These are phyloP conservation scores for Tylopilus sp. DNA, from an alignment of 1,284 basidiomycete species.

Conservation along the genomic window DNA sequence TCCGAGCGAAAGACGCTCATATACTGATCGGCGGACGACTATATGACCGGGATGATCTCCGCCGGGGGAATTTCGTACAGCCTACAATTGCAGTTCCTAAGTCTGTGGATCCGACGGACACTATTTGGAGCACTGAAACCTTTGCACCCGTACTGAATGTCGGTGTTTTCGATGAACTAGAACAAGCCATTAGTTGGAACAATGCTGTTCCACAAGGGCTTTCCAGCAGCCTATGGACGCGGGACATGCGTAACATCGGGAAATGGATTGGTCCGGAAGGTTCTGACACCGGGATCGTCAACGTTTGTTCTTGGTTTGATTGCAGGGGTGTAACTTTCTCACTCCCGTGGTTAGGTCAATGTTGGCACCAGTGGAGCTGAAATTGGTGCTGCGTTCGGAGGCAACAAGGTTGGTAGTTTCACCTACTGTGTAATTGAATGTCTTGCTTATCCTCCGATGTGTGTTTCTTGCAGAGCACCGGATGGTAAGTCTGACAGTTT, in stretches of 20 bases:
- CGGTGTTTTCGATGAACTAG: constrained; percentile 85
- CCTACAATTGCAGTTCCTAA: constrained; percentile 81
- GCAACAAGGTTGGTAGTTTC: constrained; percentile 72
- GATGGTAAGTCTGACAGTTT: constrained; percentile 54
- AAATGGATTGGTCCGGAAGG: constrained; percentile 91
- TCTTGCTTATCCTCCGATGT: constrained; percentile 9
- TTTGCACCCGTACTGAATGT: constrained; percentile 89
- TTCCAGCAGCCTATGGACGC: constrained; percentile 89
- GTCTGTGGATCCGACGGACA: constrained; percentile 49
- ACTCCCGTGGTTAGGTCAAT: constrained; percentile 60
- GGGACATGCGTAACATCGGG: constrained; percentile 77
- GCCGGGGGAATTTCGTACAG: constrained; percentile 81
- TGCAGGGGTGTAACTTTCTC: constrained; percentile 2
- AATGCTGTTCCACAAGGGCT: constrained; percentile 91
- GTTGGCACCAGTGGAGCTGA: constrained; percentile 94
- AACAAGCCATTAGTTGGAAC: constrained; percentile 90
- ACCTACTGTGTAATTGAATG: constrained; percentile 13
- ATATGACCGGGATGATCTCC: constrained; percentile 50
- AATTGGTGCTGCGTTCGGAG: constrained; percentile 89
- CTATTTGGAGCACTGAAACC: constrained; percentile 78
- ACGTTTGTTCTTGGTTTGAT: constrained; percentile 45
- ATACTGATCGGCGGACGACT: constrained; percentile 70
- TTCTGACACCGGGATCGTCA: constrained; percentile 84
- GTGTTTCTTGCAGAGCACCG: constrained; percentile 59
- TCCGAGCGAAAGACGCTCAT: constrained; percentile 70